These are phyloP conservation scores for Panaeolus cyanescens DNA, from an alignment of 768 basidiomycete genomes.

Conservation along the genomic window DNA sequence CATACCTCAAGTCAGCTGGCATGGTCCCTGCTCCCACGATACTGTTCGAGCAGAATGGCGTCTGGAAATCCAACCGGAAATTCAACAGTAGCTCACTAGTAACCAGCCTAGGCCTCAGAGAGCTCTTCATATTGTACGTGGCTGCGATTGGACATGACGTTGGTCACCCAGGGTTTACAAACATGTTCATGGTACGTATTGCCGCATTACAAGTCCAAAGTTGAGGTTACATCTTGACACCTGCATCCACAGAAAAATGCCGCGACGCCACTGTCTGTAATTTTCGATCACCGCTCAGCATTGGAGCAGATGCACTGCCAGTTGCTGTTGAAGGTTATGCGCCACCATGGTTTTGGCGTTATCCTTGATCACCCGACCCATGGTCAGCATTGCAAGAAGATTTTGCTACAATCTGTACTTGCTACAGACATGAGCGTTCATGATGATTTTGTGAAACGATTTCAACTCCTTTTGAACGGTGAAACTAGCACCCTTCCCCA, in stretches of 20 bases:
- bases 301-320: conserved; percentile 92
- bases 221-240: conserved; percentile 4
- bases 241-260: conserved; percentile 79
- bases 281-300: conserved; percentile 89
- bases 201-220: background rate
- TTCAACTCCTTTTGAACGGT: conserved; percentile 51
- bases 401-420: conserved; percentile 80
- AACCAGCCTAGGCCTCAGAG: conserved; percentile 58
- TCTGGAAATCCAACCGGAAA: conserved; percentile 37
- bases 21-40: conserved; percentile 79
- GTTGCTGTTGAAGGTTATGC: conserved; percentile 78
- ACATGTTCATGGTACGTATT: conserved; percentile 84
- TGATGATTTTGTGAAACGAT: conserved; percentile 75
- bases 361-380: conserved; percentile 58
- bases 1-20: conserved; percentile 77
- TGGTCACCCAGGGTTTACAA: conserved; percentile 94
- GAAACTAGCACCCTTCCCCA: conserved; percentile 38
- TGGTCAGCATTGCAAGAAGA: conserved; percentile 60
- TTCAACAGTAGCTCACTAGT: conserved; percentile 41
- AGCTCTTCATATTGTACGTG: conserved; percentile 83
- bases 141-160: conserved; percentile 98
- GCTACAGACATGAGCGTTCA: conserved; percentile 97
- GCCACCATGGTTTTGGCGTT: conserved; percentile 72
- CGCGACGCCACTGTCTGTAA: conserved; percentile 79
- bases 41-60: conserved; percentile 53